phyloP scores from a whole-genome alignment of 1,284 basidiomycete genomes.

The Ustilago shanxiensis region DNA sequence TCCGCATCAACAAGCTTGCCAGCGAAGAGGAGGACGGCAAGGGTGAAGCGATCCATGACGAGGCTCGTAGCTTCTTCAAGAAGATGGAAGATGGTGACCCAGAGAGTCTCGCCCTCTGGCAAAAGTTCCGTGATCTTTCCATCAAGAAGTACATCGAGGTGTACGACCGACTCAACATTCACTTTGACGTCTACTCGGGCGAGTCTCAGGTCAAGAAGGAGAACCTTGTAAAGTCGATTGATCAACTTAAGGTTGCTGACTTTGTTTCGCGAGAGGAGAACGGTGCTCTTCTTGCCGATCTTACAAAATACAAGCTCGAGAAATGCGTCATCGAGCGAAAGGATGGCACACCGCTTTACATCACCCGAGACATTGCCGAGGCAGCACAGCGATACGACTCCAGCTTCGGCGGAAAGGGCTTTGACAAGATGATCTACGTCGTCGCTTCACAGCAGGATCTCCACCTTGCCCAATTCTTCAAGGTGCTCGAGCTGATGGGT shows the following conservation, averaged over 20 bases:
- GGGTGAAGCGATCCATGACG: constrained; percentile 79
- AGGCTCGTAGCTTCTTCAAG: constrained; percentile 92
- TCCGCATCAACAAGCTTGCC: constrained; percentile 90
- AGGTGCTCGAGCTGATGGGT: constrained; percentile 90
- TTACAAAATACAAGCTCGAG: constrained; percentile 74
- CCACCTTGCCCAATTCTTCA: constrained; percentile 93
- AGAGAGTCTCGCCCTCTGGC: constrained; percentile 86
- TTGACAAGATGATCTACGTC: constrained; percentile 99
- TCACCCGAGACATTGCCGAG: constrained; percentile 96
- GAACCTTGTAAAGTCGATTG: constrained; percentile 77
- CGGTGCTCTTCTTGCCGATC: constrained; percentile 64
- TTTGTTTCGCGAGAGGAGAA: constrained; percentile 63
- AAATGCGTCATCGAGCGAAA: constrained; percentile 91
- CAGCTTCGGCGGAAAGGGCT: constrained; percentile 70
- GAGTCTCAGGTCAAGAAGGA: constrained; percentile 38
- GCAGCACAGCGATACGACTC: constrained; percentile 88
- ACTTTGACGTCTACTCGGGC: constrained; percentile 15
- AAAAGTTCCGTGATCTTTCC: constrained; percentile 90
- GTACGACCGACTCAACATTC: constrained; percentile 81
- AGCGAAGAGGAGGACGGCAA: constrained; percentile 72
- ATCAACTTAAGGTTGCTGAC: constrained; percentile 26
- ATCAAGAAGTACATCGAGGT: constrained; percentile 80
- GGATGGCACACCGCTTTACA: constrained; percentile 97
- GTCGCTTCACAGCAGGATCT: constrained; percentile 94
- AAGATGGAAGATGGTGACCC: constrained; percentile 92